phyloP scores from a whole-genome alignment of 768 basidiomycete genomes.

The Lactifluus hygrophoroides region DNA sequence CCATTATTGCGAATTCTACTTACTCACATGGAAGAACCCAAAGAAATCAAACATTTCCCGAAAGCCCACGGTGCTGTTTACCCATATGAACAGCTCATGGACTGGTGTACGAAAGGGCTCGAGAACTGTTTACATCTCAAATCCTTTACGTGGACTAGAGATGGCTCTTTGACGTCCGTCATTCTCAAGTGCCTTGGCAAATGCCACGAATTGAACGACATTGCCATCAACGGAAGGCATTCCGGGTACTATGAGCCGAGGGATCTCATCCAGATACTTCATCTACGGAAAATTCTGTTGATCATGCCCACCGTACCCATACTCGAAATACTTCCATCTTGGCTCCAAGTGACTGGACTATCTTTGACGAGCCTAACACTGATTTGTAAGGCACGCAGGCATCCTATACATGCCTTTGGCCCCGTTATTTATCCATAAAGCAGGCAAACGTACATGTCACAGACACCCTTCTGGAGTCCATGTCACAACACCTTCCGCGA shows the following conservation, averaged over 20 bases:
- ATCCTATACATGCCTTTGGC: neutral
- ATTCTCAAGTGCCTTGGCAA: slow-evolving; percentile 46
- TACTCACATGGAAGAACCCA: neutral
- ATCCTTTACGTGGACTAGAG: slow-evolving; percentile 72
- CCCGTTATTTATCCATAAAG: neutral
- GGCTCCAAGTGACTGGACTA: slow-evolving; percentile 39
- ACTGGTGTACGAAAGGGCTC: slow-evolving; percentile 41
- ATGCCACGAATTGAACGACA: slow-evolving; percentile 37
- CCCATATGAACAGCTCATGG: slow-evolving; percentile 29
- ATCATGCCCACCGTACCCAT: slow-evolving; percentile 67
- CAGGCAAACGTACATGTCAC: slow-evolving; percentile 53
- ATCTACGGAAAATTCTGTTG: slow-evolving; percentile 47
- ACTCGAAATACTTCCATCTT: slow-evolving; percentile 39
- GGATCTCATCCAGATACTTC: slow-evolving; percentile 42
- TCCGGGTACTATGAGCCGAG: slow-evolving; percentile 44
- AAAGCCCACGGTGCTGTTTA: slow-evolving; percentile 33
- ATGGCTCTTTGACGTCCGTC: slow-evolving; percentile 56
- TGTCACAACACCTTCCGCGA: slow-evolving; percentile 41
- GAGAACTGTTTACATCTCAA: slow-evolving; percentile 52
- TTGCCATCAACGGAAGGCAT: slow-evolving; percentile 67
- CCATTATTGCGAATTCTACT: neutral
- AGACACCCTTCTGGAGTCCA: slow-evolving; percentile 41
- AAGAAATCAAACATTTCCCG: slow-evolving; percentile 74
- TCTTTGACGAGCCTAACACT: slow-evolving; percentile 52
- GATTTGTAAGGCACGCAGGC: slow-evolving; percentile 54